Base-by-base conservation (phyloP, 192 early-diverging fungal genomes). In the Coemansia sp. region DNA sequence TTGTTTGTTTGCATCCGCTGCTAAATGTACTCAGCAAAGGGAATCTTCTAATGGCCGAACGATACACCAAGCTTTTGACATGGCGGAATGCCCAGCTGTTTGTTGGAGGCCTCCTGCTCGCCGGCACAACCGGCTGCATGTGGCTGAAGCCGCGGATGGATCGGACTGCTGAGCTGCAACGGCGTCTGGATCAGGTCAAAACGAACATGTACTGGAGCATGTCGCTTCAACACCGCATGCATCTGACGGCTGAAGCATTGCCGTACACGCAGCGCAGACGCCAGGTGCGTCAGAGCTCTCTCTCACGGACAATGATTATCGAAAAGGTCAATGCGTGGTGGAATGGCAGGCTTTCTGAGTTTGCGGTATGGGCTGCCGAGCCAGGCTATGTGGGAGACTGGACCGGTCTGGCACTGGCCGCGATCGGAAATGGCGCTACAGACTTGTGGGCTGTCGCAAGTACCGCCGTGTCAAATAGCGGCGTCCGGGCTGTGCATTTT, bases 201-300 rank as follows among this genome's bases (percentile, higher is more conserved):
- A 45, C 26, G 9, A 59, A 79, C 51, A 79, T 79, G 77, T 79
- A 79, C 72, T 79, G 77, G 77, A 79, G 77, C 65, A 79, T 79
- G 77, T 69, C 77, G n/a, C 56, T 71, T 13, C 56, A 58, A 36
- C 77, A 79, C 65, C 71, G 77, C 13, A 54, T 39, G 8, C 13
- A 58, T 16, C 51, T 55, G 21, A 13, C 21, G 18, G 36, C 51
- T 8, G 66, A 67, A 10, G 64, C 54, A 19, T 55, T 6, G 40
- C 63, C 54, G 9, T 48, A 11, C 18, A 41, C 37, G 6, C 49
- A 56, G 51, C 40, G 36, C 39, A 45, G 51, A 16, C 71, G 41
- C n/a, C 37, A 41, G n/a, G 40, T 26, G 12, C 8, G 16, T 63
- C 21, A 39, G 41, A 63, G 40, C 15, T 54, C 42, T 42, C 69